These are phyloP conservation scores for Saccharomycopsis sp. DNA, from an alignment of 805 yeast species.

Conservation along the genomic window DNA sequence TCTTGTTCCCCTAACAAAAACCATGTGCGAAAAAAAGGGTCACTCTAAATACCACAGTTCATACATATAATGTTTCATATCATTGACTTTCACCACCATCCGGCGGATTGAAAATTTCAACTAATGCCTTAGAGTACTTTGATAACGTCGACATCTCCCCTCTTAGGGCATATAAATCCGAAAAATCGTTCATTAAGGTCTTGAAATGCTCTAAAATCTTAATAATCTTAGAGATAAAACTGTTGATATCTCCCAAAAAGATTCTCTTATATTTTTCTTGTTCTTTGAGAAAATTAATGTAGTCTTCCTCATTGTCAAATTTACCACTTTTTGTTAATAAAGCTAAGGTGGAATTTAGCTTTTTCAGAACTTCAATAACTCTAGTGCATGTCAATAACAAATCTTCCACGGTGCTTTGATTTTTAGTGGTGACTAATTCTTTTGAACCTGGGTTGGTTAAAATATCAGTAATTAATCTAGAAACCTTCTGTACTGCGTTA, in stretches of 20 bases:
- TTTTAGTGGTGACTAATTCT: background rate
- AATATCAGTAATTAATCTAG: constrained; percentile 10
- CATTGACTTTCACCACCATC: background rate
- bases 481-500: constrained; percentile 14
- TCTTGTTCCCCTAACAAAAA: background rate
- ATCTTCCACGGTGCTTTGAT: constrained; percentile 10
- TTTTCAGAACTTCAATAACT: constrained; percentile 10
- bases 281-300: constrained; percentile 6
- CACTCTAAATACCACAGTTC: background rate
- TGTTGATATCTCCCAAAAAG: constrained; percentile 15
- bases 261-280: constrained; percentile 17
- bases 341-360: constrained; percentile 15
- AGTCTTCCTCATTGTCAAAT: constrained; percentile 14
- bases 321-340: constrained; percentile 7
- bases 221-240: constrained; percentile 15
- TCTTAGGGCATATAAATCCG: constrained; percentile 13
- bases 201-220: constrained; percentile 12
- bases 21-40: background rate
- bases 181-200: constrained; percentile 16
- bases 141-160: constrained; percentile 17
- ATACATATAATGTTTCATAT: background rate
- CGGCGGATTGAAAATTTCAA: constrained; percentile 15
- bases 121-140: constrained; percentile 15
- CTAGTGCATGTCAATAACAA: constrained; percentile 9
- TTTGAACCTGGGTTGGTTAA: constrained; percentile 4